Conservation (phyloP, 345 rosid species). For the Salix brachista region DNA sequence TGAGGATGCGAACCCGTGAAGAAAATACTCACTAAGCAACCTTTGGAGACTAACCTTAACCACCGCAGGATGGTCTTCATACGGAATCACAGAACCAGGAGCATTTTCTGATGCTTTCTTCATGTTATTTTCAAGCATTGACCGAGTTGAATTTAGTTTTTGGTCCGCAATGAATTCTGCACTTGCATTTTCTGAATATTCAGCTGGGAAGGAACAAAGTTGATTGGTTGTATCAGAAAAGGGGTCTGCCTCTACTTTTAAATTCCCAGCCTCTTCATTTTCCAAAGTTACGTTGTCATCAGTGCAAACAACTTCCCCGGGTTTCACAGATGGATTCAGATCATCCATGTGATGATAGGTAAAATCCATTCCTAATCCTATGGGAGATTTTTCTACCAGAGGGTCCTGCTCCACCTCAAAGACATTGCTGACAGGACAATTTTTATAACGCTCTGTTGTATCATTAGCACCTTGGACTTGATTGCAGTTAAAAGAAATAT, state of each 20-base stretch:
- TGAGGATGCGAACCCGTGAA: neutral
- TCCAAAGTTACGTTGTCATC: conserved; percentile 15
- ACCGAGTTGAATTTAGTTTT: conserved; percentile 28
- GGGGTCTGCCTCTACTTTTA: conserved; percentile 23
- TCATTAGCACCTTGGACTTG: conserved; percentile 33
- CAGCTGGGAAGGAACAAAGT: conserved; percentile 14
- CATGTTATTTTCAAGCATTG: conserved; percentile 24
- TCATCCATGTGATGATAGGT: conserved; percentile 24
- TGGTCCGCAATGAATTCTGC: conserved; percentile 24
- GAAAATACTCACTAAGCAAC: conserved; percentile 1
- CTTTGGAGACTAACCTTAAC: conserved; percentile 52
- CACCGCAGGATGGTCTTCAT: conserved; percentile 28
- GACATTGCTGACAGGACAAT: conserved; percentile 32
- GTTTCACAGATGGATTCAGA: conserved; percentile 14
- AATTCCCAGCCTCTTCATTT: conserved; percentile 19
- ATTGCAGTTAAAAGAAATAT: conserved; percentile 27
- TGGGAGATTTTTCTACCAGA: conserved; percentile 21
- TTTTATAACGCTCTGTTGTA: conserved; percentile 30
- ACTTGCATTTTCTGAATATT: conserved; percentile 10
- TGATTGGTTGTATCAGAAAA: conserved; percentile 19
- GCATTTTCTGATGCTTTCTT: conserved; percentile 22
- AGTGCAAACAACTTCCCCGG: conserved; percentile 20
- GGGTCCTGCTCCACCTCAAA: conserved; percentile 43
- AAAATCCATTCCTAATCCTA: conserved; percentile 16
- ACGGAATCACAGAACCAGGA: conserved; percentile 27